These are phyloP conservation scores for Dalbergia oliveri DNA, from an alignment of 306 rosid species.

Conservation along the genomic window DNA sequence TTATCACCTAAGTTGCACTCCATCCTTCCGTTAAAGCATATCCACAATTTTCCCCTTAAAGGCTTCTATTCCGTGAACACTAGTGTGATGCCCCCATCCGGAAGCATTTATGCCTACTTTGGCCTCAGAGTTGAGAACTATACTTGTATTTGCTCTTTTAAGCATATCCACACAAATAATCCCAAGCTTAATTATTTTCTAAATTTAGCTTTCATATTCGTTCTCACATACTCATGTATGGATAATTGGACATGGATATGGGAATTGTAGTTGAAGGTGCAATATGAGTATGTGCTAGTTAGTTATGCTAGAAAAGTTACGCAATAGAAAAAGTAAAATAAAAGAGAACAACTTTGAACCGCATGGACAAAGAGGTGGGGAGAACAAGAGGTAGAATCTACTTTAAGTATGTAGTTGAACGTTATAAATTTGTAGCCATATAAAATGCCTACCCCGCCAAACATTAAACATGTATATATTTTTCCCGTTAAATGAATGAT, in stretches of 20 bases:
- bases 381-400: conserved; percentile 36
- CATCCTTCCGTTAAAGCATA: conserved; percentile 7
- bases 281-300: not conserved
- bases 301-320: conserved; percentile 40
- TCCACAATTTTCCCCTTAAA: conserved; percentile 3
- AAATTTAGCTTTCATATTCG: conserved; percentile 2
- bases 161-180: conserved; percentile 43
- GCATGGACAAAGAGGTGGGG: conserved; percentile 18
- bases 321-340: conserved; percentile 36
- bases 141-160: conserved; percentile 38
- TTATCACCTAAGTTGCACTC: conserved; percentile 31
- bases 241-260: conserved; percentile 14
- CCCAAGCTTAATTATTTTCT: conserved; percentile 19
- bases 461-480: not conserved
- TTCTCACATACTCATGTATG: conserved; percentile 16
- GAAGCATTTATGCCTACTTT: conserved; percentile 45
- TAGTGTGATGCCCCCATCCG: conserved; percentile 23
- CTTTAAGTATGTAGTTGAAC: conserved; percentile 27
- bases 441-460: conserved; percentile 1
- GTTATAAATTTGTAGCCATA: conserved; percentile 26
- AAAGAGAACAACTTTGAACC: conserved; percentile 36
- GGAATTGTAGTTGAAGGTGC: conserved; percentile 31
- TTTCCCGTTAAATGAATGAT: not conserved
- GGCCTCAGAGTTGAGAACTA: conserved; percentile 27
- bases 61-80: conserved; percentile 10